Conservation (phyloP, 371 early-diverging fungal species). For the Capillidium rhysosporum region DNA sequence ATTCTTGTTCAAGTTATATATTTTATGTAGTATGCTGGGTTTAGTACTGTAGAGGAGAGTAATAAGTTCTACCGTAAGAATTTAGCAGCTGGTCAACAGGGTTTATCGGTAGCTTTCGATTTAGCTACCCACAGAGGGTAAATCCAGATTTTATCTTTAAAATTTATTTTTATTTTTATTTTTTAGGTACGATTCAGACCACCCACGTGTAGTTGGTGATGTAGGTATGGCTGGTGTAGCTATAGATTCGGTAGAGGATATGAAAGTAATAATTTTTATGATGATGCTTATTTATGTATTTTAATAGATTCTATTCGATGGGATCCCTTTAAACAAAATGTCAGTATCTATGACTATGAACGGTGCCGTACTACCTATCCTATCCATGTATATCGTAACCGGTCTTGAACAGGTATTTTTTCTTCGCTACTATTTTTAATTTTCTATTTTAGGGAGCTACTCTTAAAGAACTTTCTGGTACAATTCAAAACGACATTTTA, state of each 20-base stretch:
- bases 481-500: constrained; percentile 74
- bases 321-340: constrained; percentile 67
- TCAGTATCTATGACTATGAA: constrained; percentile 86
- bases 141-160: neutral
- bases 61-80: constrained; percentile 69
- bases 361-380: constrained; percentile 69
- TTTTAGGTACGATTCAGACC: constrained; percentile 56
- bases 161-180: neutral
- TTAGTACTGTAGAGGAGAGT: constrained; percentile 71
- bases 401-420: constrained; percentile 44
- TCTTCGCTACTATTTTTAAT: neutral
- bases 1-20: neutral
- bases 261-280: constrained; percentile 31
- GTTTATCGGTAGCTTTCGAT: constrained; percentile 66
- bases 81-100: constrained; percentile 73
- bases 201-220: constrained; percentile 66
- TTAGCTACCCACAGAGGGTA: constrained; percentile 67
- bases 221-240: constrained; percentile 88
- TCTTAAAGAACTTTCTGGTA: constrained; percentile 53
- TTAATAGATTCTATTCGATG: constrained; percentile 54
- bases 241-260: constrained; percentile 74
- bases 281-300: neutral
- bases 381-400: constrained; percentile 76
- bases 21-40: constrained; percentile 56
- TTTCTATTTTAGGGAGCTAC: constrained; percentile 28